These are phyloP conservation scores for Tylopilus intermedius DNA, from an alignment of 768 basidiomycete genomes.

Conservation along the genomic window DNA sequence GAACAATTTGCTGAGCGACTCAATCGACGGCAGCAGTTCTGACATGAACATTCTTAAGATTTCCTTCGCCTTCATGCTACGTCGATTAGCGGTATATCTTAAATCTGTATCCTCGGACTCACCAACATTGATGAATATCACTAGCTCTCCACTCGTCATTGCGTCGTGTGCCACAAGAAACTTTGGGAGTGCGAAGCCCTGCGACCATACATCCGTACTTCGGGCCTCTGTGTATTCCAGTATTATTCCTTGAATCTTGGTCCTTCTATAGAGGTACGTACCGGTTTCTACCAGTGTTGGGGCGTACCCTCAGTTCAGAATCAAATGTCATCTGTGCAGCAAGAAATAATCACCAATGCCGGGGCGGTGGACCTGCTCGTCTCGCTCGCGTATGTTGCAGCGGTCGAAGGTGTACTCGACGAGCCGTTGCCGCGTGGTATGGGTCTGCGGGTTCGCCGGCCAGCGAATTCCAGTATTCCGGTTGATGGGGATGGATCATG, in stretches of 20 bases:
- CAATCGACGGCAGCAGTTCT: conserved; percentile 33
- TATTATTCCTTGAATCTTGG: conserved; percentile 63
- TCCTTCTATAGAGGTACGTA: conserved; percentile 58
- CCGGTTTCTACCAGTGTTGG: not conserved
- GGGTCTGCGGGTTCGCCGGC: conserved; percentile 47
- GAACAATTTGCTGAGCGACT: conserved; percentile 53
- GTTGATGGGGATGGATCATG: conserved; percentile 35
- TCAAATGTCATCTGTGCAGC: conserved; percentile 35
- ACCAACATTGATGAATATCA: not conserved
- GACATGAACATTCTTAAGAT: conserved; percentile 57
- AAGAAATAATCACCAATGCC: conserved; percentile 64
- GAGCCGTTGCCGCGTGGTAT: conserved; percentile 59
- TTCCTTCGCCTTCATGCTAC: conserved; percentile 60
- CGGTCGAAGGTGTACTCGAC: conserved; percentile 47
- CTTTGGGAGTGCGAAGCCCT: conserved; percentile 52
- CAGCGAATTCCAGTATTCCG: not conserved
- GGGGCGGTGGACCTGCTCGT: conserved; percentile 64
- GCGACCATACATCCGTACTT: conserved; percentile 70
- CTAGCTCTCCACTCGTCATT: conserved; percentile 63
- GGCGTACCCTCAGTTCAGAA: not conserved
- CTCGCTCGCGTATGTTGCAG: conserved; percentile 55
- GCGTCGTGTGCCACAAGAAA: conserved; percentile 69
- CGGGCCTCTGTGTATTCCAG: conserved; percentile 63
- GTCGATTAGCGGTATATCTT: conserved; percentile 52
- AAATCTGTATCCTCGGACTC: not conserved